These are phyloP conservation scores for Biancaea sappan DNA, from an alignment of 306 rosid species.

Conservation along the genomic window DNA sequence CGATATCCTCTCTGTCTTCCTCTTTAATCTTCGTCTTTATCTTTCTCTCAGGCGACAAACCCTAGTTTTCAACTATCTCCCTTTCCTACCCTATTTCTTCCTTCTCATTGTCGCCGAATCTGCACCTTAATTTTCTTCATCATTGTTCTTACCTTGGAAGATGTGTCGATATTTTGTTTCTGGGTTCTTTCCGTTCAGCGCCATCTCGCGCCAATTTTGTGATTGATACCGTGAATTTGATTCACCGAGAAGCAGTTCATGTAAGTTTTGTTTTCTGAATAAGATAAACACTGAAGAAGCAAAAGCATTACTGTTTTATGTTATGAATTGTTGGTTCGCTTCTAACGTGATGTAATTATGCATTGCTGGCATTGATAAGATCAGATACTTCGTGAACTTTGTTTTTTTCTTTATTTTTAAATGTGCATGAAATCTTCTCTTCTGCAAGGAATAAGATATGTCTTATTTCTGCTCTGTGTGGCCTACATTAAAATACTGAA, in stretches of 20 bases:
- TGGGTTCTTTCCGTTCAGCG: conserved; percentile 21
- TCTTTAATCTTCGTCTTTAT: conserved; percentile 23
- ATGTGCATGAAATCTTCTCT: conserved; percentile 14
- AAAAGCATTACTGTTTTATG: background rate
- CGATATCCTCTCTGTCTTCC: conserved; percentile 30
- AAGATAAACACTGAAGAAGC: conserved; percentile 12
- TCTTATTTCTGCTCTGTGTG: conserved; percentile 1
- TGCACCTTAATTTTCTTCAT: conserved; percentile 26
- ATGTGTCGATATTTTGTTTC: conserved; percentile 16
- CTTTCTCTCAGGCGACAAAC: conserved; percentile 12
- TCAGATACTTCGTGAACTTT: background rate
- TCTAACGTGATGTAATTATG: background rate
- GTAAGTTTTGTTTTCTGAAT: background rate
- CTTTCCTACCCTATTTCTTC: background rate
- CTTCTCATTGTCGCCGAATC: background rate
- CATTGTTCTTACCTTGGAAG: conserved; percentile 23
- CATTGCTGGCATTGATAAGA: background rate
- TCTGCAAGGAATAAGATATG: conserved; percentile 7
- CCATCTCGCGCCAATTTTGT: conserved; percentile 17
- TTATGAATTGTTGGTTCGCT: background rate
- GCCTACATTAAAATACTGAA: background rate
- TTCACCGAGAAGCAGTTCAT: background rate
- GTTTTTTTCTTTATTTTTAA: no score
- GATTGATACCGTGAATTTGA: background rate
- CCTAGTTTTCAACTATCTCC: conserved; percentile 21